Conservation (phyloP, 1,284 basidiomycete genomes). For the Papiliotrema flavescens region DNA sequence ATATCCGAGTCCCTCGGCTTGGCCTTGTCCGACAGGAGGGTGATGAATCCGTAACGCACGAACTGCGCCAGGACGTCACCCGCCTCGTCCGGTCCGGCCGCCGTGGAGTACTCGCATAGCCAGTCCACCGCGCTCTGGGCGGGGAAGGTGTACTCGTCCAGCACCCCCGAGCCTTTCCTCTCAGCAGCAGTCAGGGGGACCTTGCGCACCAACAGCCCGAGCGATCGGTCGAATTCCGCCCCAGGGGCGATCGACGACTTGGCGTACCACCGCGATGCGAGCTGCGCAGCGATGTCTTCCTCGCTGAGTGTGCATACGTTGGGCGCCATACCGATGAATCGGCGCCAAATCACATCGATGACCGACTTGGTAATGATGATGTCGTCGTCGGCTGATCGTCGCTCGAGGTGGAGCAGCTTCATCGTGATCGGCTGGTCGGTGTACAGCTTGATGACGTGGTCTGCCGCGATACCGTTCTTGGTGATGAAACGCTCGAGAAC, state of each 20-base stretch:
- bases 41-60: conserved; percentile 88
- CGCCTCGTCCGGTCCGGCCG: conserved; percentile 92
- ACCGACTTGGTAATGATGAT: conserved; percentile 92
- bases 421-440: conserved; percentile 93
- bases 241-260: conserved; percentile 22
- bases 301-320: conserved; percentile 58
- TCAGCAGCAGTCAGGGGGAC: conserved; percentile 11
- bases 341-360: conserved; percentile 89
- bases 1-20: conserved; percentile 83
- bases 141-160: conserved; percentile 70
- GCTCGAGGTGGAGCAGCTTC: conserved; percentile 94
- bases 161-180: conserved; percentile 5
- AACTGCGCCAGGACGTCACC: conserved; percentile 97
- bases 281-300: conserved; percentile 44
- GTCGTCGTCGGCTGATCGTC: conserved; percentile 89
- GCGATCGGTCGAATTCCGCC: conserved; percentile 50
- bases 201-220: conserved; percentile 49
- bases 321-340: conserved; percentile 81
- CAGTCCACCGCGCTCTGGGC: conserved; percentile 88
- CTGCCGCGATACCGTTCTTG: conserved; percentile 92
- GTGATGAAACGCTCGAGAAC: conserved; percentile 98
- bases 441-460: conserved; percentile 87
- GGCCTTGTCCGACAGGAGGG: conserved; percentile 60
- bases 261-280: conserved; percentile 39
- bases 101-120: conserved; percentile 96